A percentile compares a stretch with the other conserved stretches of the same genome.
These are phyloP conservation scores for Bocquillonia castaneifolia DNA, from an alignment of 441 rosid genomes.

Conservation along the genomic window DNA sequence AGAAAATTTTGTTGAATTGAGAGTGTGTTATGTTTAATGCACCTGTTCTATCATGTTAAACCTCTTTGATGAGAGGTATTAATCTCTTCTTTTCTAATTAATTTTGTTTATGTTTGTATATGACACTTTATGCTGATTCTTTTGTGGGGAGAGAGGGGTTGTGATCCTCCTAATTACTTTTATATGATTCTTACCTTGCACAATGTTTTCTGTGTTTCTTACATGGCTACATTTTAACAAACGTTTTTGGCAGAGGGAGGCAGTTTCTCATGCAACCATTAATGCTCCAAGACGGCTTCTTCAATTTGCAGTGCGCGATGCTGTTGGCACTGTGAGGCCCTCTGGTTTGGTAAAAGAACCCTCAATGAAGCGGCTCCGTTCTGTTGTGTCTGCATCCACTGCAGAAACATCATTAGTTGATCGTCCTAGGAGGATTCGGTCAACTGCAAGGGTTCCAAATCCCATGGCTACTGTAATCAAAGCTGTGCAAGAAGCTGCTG, in stretches of 20 bases:
- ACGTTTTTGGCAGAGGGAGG: conserved; percentile 50
- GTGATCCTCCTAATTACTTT: not conserved
- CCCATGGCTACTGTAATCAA: conserved; percentile 69
- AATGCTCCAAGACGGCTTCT: conserved; percentile 84
- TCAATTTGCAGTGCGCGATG: conserved; percentile 95
- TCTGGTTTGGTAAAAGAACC: conserved; percentile 44
- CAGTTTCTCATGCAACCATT: conserved; percentile 39
- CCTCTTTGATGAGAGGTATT: not conserved
- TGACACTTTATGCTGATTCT: not conserved
- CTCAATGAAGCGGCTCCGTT: conserved; percentile 72
- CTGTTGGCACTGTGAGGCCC: conserved; percentile 59
- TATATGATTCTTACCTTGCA: not conserved
- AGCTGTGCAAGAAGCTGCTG: conserved; percentile 90
- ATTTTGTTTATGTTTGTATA: not conserved
- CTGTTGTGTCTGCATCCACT: conserved; percentile 68
- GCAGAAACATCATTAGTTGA: conserved; percentile 40
- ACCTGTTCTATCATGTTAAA: not conserved
- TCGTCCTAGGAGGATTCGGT: conserved; percentile 53
- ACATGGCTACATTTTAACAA: conserved; percentile 12
- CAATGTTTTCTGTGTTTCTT: conserved; percentile 11
- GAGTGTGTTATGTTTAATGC: not conserved
- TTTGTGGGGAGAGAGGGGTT: not conserved
- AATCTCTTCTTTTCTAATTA: not conserved
- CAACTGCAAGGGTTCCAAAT: conserved; percentile 67
- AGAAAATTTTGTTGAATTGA: not conserved